Evolutionary conservation across 208 protist genomes (phyloP).

Genomic region (Kentomonas sorsogonicus): DNA sequence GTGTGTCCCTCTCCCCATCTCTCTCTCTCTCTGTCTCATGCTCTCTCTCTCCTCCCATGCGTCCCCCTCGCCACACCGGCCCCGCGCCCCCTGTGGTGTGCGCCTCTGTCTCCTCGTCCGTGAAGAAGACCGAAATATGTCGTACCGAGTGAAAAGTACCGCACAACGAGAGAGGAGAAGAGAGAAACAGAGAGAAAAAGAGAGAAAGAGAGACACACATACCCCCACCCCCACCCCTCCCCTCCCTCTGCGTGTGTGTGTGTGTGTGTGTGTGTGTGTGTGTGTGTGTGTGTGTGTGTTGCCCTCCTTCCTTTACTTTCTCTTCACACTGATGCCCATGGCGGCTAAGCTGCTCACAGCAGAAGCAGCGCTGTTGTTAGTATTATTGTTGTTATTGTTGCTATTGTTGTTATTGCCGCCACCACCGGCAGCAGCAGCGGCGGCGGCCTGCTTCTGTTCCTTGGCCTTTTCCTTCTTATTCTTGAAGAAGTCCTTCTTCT

Average conservation of each 20-base stretch:
- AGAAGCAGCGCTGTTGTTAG: too few species aligned
- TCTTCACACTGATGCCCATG: too few species aligned
- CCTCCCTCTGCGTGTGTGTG: background rate
- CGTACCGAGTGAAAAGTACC: too few species aligned
- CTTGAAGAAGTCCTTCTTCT: too few species aligned
- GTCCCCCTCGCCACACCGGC: too few species aligned
- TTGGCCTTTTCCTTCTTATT: background rate
- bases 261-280: conserved; percentile 10
- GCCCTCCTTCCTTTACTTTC: conserved; percentile 9
- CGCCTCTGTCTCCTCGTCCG: too few species aligned
- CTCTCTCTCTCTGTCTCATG: too few species aligned
- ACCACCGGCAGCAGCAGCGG: background rate
- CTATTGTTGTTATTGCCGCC: conserved; percentile 2
- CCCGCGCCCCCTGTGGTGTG: too few species aligned
- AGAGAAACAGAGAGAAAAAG: conserved; percentile 11
- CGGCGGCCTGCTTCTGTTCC: conserved; percentile 5
- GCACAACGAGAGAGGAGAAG: background rate
- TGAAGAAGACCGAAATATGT: too few species aligned
- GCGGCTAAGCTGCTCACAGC: too few species aligned
- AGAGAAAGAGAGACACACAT: conserved; percentile 15
- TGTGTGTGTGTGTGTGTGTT: background rate
- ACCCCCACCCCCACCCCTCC: background rate
- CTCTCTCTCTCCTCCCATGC: too few species aligned
- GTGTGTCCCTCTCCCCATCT: too few species aligned
- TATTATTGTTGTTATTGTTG: conserved; percentile 16